Evolutionary conservation across 352 stramenopile species (phyloP).

Genomic region (Blastocystis sp.): DNA sequence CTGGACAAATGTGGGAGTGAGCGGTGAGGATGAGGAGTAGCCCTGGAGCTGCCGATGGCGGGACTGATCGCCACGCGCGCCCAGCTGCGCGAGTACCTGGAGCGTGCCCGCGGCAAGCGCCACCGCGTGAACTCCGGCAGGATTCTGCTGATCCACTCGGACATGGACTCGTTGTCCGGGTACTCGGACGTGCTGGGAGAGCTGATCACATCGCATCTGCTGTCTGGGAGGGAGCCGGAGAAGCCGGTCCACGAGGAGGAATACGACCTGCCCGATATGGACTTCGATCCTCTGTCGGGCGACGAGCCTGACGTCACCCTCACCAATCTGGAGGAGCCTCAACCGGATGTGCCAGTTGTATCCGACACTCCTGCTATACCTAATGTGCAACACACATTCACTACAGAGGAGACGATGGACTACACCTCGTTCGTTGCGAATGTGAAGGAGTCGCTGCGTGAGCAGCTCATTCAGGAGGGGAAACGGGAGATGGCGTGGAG

Average conservation of each 20-base stretch:
- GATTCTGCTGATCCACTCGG: not conserved
- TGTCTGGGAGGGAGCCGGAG: not conserved
- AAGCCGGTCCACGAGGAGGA: not conserved
- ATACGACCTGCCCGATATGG: conserved; percentile 12
- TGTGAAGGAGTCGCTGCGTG: not conserved
- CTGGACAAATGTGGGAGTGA: conserved; percentile 17
- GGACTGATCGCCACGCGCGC: not conserved
- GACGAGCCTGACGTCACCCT: not conserved
- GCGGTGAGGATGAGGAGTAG: not conserved
- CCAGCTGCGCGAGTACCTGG: not conserved
- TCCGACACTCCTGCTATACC: no score
- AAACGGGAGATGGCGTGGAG: not conserved
- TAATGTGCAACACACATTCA: no score
- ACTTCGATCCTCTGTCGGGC: conserved; percentile 4
- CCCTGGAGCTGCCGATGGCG: not conserved
- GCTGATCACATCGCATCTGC: not conserved
- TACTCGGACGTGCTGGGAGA: not conserved
- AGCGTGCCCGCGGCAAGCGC: not conserved
- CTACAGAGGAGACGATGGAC: not conserved
- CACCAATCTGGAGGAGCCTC: not conserved
- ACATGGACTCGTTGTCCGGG: not conserved
- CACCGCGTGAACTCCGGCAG: not conserved
- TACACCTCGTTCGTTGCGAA: not conserved
- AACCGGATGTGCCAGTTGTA: not conserved
- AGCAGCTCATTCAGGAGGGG: not conserved